Conservation (phyloP, 139 green algal genomes). For the Coccomyxa sp. region DNA sequence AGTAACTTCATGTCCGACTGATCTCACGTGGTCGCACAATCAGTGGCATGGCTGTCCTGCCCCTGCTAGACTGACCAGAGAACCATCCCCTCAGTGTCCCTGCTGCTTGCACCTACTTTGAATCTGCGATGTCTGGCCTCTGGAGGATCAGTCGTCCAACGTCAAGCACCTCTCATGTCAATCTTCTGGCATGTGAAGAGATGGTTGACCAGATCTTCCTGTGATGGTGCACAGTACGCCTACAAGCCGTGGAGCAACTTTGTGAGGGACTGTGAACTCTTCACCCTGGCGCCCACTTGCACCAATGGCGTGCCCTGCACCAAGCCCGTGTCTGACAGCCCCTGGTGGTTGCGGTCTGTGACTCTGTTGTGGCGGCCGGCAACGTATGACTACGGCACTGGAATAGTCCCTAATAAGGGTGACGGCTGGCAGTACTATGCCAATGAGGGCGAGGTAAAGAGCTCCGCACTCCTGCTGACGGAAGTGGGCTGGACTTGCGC, state of each 20-base stretch:
- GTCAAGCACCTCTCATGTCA: no score
- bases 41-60: no score
- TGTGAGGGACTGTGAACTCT: not conserved
- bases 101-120: no score
- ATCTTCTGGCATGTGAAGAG: no score
- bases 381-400: conserved; percentile 6
- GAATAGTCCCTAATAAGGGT: conserved; percentile 13
- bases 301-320: not conserved
- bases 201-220: no score
- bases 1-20: no score
- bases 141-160: no score
- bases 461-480: not conserved
- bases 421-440: not conserved
- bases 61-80: no score
- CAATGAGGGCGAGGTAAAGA: not conserved
- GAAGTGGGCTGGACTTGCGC: not conserved
- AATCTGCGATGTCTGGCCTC: no score
- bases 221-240: not conserved
- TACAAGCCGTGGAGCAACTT: not conserved
- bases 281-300: not conserved
- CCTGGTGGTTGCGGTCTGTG: not conserved
- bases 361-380: not conserved
- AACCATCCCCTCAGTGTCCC: no score
- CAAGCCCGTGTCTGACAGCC: not conserved
- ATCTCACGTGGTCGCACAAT: no score